Evolutionary conservation across 2,329 filamentous ascomycete species (phyloP).

Genomic region (Calycina marina): DNA sequence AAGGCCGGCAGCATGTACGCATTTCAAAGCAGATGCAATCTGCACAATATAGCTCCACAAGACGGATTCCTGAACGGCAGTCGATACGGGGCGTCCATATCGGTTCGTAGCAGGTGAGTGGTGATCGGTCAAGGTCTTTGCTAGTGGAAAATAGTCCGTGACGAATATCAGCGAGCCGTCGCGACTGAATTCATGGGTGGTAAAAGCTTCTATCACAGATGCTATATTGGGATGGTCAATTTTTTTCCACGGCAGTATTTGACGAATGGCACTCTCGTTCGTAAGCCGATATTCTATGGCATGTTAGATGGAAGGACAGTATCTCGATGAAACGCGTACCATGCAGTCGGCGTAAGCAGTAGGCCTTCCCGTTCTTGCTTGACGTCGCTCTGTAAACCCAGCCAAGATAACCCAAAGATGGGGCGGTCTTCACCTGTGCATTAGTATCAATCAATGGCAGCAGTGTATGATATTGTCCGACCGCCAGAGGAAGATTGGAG

Average conservation of each 20-base stretch:
- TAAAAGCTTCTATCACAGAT: conserved; percentile 82
- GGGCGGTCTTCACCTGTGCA: conserved; percentile 60
- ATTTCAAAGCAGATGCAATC: conserved; percentile 73
- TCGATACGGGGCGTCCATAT: conserved; percentile 24
- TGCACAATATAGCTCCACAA: conserved; percentile 91
- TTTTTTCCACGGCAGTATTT: conserved; percentile 79
- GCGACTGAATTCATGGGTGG: conserved; percentile 74
- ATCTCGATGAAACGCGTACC: conserved; percentile 28
- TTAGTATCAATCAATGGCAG: conserved; percentile 63
- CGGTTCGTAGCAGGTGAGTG: conserved; percentile 39
- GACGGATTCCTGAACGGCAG: conserved; percentile 49
- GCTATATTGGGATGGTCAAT: conserved; percentile 73
- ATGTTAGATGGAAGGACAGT: conserved; percentile 10
- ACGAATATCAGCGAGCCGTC: conserved; percentile 92
- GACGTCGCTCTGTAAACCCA: conserved; percentile 95
- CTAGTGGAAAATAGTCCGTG: conserved; percentile 81
- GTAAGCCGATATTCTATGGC: conserved; percentile 62
- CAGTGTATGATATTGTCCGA: conserved; percentile 63
- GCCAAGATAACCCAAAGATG: conserved; percentile 73
- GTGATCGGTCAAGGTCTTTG: conserved; percentile 77
- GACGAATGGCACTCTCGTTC: conserved; percentile 76
- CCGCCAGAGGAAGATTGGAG: background rate
- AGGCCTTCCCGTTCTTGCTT: conserved; percentile 76
- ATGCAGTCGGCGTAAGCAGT: conserved; percentile 75
- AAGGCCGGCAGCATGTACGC: conserved; percentile 67